Conservation (phyloP, 2,329 filamentous ascomycete genomes). For the Ceratocystis eucalypticola region DNA sequence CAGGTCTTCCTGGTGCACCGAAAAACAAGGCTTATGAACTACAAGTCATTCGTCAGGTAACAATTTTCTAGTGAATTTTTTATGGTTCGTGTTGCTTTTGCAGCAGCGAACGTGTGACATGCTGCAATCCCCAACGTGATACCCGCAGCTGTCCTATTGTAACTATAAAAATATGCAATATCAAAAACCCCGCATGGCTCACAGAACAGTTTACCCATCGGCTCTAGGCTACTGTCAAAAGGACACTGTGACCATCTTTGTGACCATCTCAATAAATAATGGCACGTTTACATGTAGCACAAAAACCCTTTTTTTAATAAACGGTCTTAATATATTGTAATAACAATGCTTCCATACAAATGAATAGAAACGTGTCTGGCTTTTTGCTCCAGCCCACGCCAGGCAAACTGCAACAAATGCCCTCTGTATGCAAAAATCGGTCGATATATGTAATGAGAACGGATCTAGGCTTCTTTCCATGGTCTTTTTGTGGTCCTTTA, state of each 20-base stretch:
- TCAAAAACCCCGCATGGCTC: neutral
- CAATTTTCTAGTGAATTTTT: neutral
- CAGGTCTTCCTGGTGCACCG: neutral
- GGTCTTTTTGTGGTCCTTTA: too few relatives aligned
- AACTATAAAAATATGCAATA: neutral
- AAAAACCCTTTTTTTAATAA: neutral
- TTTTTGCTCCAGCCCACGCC: neutral
- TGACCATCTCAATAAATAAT: neutral
- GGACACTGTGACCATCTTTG: neutral
- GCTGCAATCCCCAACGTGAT: neutral
- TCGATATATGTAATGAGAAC: neutral
- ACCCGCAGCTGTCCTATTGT: neutral
- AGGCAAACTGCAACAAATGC: neutral
- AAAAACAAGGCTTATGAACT: neutral
- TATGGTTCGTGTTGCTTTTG: neutral
- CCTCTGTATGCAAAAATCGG: neutral
- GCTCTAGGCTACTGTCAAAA: neutral
- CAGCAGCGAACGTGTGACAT: neutral
- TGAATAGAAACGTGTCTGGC: neutral
- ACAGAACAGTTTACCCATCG: neutral
- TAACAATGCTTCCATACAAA: neutral
- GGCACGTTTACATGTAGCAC: neutral
- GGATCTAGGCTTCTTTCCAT: too few relatives aligned
- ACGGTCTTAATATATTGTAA: neutral
- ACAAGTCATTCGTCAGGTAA: neutral